Base-by-base conservation (phyloP, 495 filamentous ascomycete genomes). In the Endocarpon pusillum region DNA sequence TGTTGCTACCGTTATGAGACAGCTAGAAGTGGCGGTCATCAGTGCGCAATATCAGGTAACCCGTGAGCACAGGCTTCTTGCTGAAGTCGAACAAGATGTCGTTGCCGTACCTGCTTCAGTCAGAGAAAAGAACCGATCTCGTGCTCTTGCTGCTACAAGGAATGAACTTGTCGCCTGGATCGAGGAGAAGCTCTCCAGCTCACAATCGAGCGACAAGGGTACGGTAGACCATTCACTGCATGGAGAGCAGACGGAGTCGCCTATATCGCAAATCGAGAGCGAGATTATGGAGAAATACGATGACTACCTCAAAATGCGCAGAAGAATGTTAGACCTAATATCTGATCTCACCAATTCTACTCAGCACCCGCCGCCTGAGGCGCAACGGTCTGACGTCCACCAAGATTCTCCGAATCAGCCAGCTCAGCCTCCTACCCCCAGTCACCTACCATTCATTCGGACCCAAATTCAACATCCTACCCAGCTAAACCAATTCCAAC, bases 81-180 rank as follows among this genome's bases (percentile, higher is more conserved):
- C 69, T 18, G 61, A 73, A 35, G 36, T 71, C 25, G 75, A 69
- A 37, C 50, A 57, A 9, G 45, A 43, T 25, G 44, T 48, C 21
- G 39, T 29, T 2, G 33, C 40, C 21, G 9, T 36, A 17, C 9
- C 43, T 3, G 49, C 58, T 2, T 62, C 60, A 22, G 32, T 41
- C 2, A 34, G 15, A 11, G 12, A 5, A 31, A 31, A 5, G 19
- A 17, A 31, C 12, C 14, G 12, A 14, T 6, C 12, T 5, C 7
- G 5, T 5, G 73, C 72, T 10, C 45, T 72, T 34, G 56, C 60
- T 34, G 47, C 48, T n/a, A 71, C 72, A 2, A 60, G 78, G 17
- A 64, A 70, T 44, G 73, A 72, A 32, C 53, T 83, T 35, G 75
- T 81, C 24, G 61, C 64, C 41, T 83, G 78, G 77, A 75, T 83